phyloP scores from a whole-genome alignment of 306 rosid genomes.

The Glycine soja region DNA sequence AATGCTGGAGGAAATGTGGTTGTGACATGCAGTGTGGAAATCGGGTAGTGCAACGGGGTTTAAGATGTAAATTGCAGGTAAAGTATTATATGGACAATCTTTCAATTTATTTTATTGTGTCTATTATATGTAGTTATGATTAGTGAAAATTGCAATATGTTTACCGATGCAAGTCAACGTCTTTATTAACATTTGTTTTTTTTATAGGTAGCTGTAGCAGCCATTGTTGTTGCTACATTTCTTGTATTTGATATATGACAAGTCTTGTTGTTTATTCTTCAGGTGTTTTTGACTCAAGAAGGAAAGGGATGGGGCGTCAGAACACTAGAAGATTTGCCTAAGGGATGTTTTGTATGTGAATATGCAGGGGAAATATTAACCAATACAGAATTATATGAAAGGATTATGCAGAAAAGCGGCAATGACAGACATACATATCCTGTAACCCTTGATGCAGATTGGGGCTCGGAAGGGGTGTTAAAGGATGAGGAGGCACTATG shows the following conservation, averaged over 20 bases:
- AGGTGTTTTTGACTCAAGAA: constrained; percentile 77
- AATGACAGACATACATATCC: constrained; percentile 88
- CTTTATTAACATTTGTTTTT: neutral
- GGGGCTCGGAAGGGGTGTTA: constrained; percentile 82
- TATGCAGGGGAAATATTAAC: constrained; percentile 89
- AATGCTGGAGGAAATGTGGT: constrained; percentile 98
- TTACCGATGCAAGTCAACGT: neutral
- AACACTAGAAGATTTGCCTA: constrained; percentile 74
- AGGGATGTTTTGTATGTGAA: constrained; percentile 85
- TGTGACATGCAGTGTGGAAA: constrained; percentile 90
- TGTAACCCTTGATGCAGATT: constrained; percentile 89
- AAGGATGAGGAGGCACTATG: constrained; percentile 91
- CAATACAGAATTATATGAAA: constrained; percentile 75
- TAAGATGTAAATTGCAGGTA: constrained; percentile 85
- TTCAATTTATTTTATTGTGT: constrained; percentile 13
- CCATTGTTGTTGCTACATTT: constrained; percentile 16
- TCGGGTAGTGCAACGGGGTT: constrained; percentile 87
- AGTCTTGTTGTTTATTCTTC: constrained; percentile 40
- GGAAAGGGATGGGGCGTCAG: constrained; percentile 95
- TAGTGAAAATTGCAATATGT: constrained; percentile 4
- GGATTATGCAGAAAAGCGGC: constrained; percentile 53
- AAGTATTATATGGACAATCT: constrained; percentile 46
- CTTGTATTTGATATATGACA: constrained; percentile 30
- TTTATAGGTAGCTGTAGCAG: neutral
- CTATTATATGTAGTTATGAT: constrained; percentile 14